These are phyloP conservation scores for Rosellinia necatrix DNA, from an alignment of 2,329 filamentous ascomycete species.

Conservation along the genomic window DNA sequence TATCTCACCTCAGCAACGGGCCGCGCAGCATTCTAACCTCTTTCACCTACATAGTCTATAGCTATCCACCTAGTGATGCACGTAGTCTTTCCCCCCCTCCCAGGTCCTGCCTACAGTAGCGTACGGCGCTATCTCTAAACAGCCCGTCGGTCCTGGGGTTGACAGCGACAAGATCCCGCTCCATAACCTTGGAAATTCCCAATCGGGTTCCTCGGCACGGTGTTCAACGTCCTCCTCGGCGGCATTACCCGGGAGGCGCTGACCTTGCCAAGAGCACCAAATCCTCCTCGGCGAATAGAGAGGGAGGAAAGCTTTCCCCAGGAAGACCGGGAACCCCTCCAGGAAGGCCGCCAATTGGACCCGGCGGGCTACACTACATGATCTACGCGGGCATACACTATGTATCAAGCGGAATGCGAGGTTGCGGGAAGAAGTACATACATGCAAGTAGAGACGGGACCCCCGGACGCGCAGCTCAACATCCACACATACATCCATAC, in stretches of 20 bases:
- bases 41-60: background rate
- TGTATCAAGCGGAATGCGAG: too few relatives aligned
- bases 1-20: slow-evolving; percentile 18
- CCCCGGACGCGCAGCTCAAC: background rate
- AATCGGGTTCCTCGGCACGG: background rate
- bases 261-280: background rate
- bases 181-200: slow-evolving; percentile 11
- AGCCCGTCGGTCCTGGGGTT: background rate
- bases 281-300: too few relatives aligned
- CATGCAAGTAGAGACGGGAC: too few relatives aligned
- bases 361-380: too few relatives aligned
- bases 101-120: background rate
- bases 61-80: too few relatives aligned
- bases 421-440: too few relatives aligned
- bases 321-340: too few relatives aligned
- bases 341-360: too few relatives aligned
- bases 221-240: background rate
- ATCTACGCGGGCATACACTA: too few relatives aligned
- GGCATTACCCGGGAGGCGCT: background rate
- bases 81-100: background rate
- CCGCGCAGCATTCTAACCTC: background rate
- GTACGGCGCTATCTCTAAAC: slow-evolving; percentile 2
- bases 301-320: too few relatives aligned
- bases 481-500: too few relatives aligned
- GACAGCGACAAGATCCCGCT: slow-evolving; percentile 4